A percentile compares a stretch with the other conserved stretches of the same genome.
Conservation (phyloP, 2,329 filamentous ascomycete species). For the Pseudodiploospora longispora region DNA sequence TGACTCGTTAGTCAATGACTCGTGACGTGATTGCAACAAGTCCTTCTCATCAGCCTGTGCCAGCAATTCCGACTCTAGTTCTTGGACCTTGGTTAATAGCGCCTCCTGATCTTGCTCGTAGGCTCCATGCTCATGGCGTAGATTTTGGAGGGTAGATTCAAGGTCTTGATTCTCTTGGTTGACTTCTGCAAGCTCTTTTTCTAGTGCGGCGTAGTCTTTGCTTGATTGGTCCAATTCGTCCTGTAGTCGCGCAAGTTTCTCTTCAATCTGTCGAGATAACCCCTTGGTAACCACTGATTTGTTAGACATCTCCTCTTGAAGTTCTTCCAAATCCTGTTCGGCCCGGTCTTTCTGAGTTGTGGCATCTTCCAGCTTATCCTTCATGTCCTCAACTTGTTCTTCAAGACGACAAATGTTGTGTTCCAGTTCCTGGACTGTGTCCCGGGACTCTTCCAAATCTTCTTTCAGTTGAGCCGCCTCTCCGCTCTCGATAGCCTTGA, state of each 20-base stretch:
- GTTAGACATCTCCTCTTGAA: conserved; percentile 71
- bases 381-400: conserved; percentile 45
- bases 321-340: conserved; percentile 52
- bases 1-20: conserved; percentile 58
- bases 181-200: conserved; percentile 41
- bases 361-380: conserved; percentile 46
- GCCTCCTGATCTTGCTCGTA: conserved; percentile 22
- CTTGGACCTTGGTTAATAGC: conserved; percentile 39
- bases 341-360: conserved; percentile 47
- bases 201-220: conserved; percentile 41
- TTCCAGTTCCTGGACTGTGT: conserved; percentile 52
- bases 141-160: conserved; percentile 34
- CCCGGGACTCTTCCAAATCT: conserved; percentile 47
- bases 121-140: conserved; percentile 24
- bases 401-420: conserved; percentile 45
- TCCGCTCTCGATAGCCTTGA: conserved; percentile 46
- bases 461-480: conserved; percentile 43
- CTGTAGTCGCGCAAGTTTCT: conserved; percentile 59
- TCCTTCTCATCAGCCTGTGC: conserved; percentile 57
- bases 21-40: conserved; percentile 59
- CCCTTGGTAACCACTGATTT: conserved; percentile 71
- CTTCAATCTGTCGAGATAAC: conserved; percentile 65
- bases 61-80: conserved; percentile 52
- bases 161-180: conserved; percentile 39
- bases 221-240: conserved; percentile 51